Percentiles rank a stretch among this genome's conserved stretches.
Evolutionary conservation across 2,329 filamentous ascomycete species (phyloP).

Genomic region (Hymenoscyphus albidus): DNA sequence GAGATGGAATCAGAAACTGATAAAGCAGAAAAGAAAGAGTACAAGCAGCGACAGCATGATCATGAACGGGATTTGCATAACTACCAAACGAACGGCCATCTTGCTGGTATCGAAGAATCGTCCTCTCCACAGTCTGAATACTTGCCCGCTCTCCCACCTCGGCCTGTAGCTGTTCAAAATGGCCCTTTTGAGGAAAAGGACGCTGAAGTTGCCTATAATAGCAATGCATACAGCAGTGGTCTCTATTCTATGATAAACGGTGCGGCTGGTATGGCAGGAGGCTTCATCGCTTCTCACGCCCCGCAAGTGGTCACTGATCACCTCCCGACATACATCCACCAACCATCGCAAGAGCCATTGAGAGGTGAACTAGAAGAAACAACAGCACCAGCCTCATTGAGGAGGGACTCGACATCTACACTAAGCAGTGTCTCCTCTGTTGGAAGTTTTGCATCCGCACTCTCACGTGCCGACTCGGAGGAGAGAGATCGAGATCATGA

Average conservation of each 20-base stretch:
- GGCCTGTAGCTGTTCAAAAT: background rate
- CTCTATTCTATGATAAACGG: conserved; percentile 54
- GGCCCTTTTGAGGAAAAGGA: background rate
- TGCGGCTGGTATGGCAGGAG: conserved; percentile 49
- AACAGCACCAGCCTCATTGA: background rate
- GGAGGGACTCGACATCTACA: conserved; percentile 27
- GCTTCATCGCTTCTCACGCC: conserved; percentile 40
- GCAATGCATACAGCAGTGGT: conserved; percentile 24
- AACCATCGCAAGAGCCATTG: conserved; percentile 19
- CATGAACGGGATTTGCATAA: conserved; percentile 34
- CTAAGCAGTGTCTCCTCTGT: conserved; percentile 44
- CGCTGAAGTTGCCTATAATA: background rate
- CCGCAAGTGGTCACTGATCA: conserved; percentile 26
- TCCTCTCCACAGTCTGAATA: conserved; percentile 11
- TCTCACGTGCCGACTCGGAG: conserved; percentile 27
- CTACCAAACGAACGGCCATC: conserved; percentile 31
- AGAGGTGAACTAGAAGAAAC: background rate
- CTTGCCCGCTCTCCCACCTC: background rate
- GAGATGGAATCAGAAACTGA: conserved; percentile 17
- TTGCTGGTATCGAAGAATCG: conserved; percentile 27
- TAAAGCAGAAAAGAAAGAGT: conserved; percentile 22
- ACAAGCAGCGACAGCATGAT: conserved; percentile 19
- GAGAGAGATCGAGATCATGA: conserved; percentile 20
- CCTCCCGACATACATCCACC: conserved; percentile 33
- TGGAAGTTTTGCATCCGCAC: conserved; percentile 47